Evolutionary conservation across 139 green algal species (phyloP), one percentile per base, ranked within the genome.

Genomic region (Chlamydomonas sphaeroides): DNA sequence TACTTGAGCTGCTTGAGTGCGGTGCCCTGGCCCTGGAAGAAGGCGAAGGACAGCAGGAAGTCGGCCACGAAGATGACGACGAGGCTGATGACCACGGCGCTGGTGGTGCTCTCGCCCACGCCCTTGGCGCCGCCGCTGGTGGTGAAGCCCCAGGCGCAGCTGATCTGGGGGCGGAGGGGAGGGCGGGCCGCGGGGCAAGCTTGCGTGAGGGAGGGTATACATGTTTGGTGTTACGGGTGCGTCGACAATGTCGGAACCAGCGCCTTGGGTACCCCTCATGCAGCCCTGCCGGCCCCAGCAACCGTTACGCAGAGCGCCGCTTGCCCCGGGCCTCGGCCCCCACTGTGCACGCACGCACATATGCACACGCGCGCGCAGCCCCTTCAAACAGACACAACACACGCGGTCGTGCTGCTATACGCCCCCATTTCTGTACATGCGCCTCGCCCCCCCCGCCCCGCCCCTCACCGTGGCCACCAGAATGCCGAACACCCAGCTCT

Each of bases 1-100:
- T 82, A 90, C 68, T 89, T 89, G 70, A 92, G 89, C 84, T 92
- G 89, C 72, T 92, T 92, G 35, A 92, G 73, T 17, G 89, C 89
- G 38, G 82, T 66, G 0, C 89, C 89, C 67, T 91, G 84, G 1
- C 89, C 95, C 76, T 99, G 95, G 90, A 99, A 99, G 91, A 99
- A 99, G 3, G 95, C 59, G 85, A 98, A 98, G 14, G 92, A 98
- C 56, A 99, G 90, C 30, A 96, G 84, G 81, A 99, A 99, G 83
- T 99, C 97, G n/a, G 93, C 90, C 8, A 99, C 90, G 75, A 99
- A 99, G 88, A 99, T 99, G 68, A 92, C 86, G 2, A 99, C 96
- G 41, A 99, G 90, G 0, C 91, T 97, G 84, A 99, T 99, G 33
- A 99, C 97, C 1, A 99, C 97, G 0, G 96, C 96, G 26, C 91